Base-by-base conservation (phyloP, 768 basidiomycete genomes). In the Lentinula sp. region DNA sequence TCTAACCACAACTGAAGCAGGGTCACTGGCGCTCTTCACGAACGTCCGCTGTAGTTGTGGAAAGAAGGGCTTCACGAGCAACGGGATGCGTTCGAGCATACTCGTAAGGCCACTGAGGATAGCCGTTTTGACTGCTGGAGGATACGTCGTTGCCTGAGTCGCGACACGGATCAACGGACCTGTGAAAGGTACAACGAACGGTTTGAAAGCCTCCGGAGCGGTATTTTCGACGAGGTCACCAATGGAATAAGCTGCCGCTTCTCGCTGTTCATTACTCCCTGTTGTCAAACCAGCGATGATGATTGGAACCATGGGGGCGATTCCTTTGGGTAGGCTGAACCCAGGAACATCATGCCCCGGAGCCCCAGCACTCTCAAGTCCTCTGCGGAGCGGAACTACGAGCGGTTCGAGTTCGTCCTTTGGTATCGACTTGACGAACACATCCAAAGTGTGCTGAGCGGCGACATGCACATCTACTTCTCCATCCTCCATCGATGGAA, bases 1-100 rank as follows among this genome's bases (percentile, higher is more conserved):
- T 56, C 96, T 85, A 28, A 98, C 93, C 15, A 84, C 83, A 0
- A 83, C 75, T 63, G 91, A 93, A 1, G 88, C 80, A 7, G 88
- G 73, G 70, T 98, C 95, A 60, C 88, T 84, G 2, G 89, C 82
- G 48, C 93, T 91, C 76, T 98, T 98, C 70, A 97, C 90, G 68
- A 98, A 98, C 0, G 95, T 98, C 37, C 95, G 85, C 68, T 98
- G 96, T 37, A 98, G 75, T 68, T 98, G 97, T 2, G 96, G 97
- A 83, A 98, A 98, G 87, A 98, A 98, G 2, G 96, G 96, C 71
- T 91, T 93, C 66, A 98, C 93, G 65, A 96, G 91, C 3, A 80
- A 77, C 0, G 95, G 95, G 23, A 97, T 95, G 49, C 84, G 82
- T 64, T 87, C 85, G 46, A 98, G 78, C 85, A 98, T 92, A 21